These are phyloP conservation scores for Elaeis oleifera DNA, from an alignment of 202 grass and related monocot species.

Conservation along the genomic window DNA sequence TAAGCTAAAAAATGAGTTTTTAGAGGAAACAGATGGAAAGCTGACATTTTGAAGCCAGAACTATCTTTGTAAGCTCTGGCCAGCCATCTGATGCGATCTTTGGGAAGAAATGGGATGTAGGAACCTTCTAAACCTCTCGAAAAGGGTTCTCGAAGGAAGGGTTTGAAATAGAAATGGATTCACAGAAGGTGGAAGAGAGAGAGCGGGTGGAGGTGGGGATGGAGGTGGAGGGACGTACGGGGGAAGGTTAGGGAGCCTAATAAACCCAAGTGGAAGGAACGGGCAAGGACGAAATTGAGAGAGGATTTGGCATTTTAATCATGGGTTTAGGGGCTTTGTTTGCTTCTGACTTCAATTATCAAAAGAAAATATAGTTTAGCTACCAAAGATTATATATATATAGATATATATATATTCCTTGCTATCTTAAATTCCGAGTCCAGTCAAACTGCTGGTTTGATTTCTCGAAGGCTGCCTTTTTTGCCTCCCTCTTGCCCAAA, in stretches of 20 bases:
- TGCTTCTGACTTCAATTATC: conserved; percentile 34
- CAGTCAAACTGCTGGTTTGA: conserved; percentile 67
- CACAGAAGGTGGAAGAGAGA: conserved; percentile 5
- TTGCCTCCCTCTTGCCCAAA: not conserved
- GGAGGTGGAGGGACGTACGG: not conserved
- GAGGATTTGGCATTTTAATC: no score
- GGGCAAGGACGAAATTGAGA: no score
- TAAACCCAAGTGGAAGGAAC: not conserved
- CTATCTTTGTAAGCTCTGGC: not conserved
- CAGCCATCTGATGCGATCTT: not conserved
- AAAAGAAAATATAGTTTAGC: conserved; percentile 8
- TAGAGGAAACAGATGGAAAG: not conserved
- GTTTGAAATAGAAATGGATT: not conserved
- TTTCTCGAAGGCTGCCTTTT: conserved; percentile 43
- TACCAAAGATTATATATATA: no score
- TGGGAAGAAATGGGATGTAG: not conserved
- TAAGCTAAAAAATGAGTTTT: not conserved
- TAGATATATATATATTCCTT: not conserved
- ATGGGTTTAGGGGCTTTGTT: conserved; percentile 33
- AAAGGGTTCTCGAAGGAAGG: conserved; percentile 9
- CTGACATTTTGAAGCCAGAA: no score
- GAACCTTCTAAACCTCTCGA: conserved; percentile 3
- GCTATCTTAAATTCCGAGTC: conserved; percentile 30
- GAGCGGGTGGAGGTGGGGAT: not conserved
- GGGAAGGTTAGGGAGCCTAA: not conserved